These are phyloP conservation scores for Trypanosoma melophagium DNA, from an alignment of 208 protist genomes.

Conservation along the genomic window DNA sequence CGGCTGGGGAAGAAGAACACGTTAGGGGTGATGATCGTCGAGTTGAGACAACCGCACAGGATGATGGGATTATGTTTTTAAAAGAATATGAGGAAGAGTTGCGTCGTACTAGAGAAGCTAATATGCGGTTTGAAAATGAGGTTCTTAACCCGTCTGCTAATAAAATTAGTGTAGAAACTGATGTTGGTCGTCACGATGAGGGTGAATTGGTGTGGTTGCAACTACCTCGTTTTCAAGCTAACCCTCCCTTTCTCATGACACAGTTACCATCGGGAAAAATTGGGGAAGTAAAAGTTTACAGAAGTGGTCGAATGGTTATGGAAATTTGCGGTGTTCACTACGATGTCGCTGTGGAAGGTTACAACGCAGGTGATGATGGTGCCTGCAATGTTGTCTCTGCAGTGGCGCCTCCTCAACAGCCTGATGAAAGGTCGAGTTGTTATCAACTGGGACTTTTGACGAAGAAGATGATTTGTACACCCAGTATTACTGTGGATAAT, in stretches of 20 bases:
- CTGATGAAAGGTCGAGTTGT: constrained; percentile 49
- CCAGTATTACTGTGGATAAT: constrained; percentile 35
- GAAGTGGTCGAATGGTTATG: constrained; percentile 80
- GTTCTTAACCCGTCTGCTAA: constrained; percentile 29
- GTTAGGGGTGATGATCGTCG: constrained; percentile 29
- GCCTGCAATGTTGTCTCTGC: constrained; percentile 48
- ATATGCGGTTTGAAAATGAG: constrained; percentile 65
- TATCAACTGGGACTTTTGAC: constrained; percentile 66
- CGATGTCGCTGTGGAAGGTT: constrained; percentile 62
- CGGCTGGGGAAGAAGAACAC: constrained; percentile 2
- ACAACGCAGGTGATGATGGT: constrained; percentile 34
- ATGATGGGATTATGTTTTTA: constrained; percentile 66
- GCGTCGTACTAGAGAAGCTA: constrained; percentile 36
- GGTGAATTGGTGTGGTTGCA: constrained; percentile 74
- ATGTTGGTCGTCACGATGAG: constrained; percentile 15
- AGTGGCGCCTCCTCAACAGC: constrained; percentile 42
- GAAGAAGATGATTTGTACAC: constrained; percentile 81
- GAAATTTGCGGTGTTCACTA: constrained; percentile 75
- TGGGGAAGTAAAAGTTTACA: constrained; percentile 75
- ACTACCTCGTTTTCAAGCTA: constrained; percentile 65
- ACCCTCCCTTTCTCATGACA: constrained; percentile 46
- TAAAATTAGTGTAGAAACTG: constrained; percentile 19
- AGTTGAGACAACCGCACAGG: constrained; percentile 11
- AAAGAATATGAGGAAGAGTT: constrained; percentile 55
- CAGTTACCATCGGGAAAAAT: constrained; percentile 69